phyloP scores from a whole-genome alignment of 2,329 filamentous ascomycete genomes.

The Daldinia sp. region DNA sequence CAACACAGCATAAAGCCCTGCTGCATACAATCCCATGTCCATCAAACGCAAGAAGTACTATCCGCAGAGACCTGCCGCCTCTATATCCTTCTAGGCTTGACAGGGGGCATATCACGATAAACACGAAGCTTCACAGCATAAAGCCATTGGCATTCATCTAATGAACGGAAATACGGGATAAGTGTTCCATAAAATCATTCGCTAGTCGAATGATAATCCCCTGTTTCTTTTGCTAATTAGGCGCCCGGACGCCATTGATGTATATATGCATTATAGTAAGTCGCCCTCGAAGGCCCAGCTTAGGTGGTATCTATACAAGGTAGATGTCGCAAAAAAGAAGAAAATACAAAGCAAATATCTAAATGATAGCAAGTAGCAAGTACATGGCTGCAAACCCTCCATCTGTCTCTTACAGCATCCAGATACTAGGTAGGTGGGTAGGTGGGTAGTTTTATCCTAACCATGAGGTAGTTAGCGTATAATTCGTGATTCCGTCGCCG shows the following conservation, averaged over 20 bases:
- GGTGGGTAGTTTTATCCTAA: background rate
- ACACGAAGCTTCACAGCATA: background rate
- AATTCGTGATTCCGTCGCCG: slow-evolving; percentile 17
- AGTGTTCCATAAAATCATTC: slow-evolving; percentile 9
- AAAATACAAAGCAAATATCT: slow-evolving; percentile 7
- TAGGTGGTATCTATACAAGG: slow-evolving; percentile 17
- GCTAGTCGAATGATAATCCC: slow-evolving; percentile 3
- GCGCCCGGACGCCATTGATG: slow-evolving; percentile 23
- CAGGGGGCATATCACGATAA: background rate
- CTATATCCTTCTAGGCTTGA: background rate
- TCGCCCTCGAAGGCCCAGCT: slow-evolving; percentile 19
- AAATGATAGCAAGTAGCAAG: slow-evolving; percentile 1
- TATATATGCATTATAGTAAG: slow-evolving; percentile 19
- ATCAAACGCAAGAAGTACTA: too few relatives aligned
- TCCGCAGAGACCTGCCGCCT: too few relatives aligned
- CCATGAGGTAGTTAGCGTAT: slow-evolving; percentile 2
- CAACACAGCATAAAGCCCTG: too few relatives aligned
- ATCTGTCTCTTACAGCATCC: background rate
- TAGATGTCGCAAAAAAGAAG: background rate
- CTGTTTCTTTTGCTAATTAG: slow-evolving; percentile 22
- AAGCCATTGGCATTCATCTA: background rate
- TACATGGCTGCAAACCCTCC: background rate
- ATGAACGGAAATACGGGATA: background rate
- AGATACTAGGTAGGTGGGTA: background rate
- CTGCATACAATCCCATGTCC: too few relatives aligned